Percentiles rank a stretch among this genome's conserved stretches.
Evolutionary conservation across 129 eudicot species (phyloP).

Genomic region (Solidago caesia): DNA sequence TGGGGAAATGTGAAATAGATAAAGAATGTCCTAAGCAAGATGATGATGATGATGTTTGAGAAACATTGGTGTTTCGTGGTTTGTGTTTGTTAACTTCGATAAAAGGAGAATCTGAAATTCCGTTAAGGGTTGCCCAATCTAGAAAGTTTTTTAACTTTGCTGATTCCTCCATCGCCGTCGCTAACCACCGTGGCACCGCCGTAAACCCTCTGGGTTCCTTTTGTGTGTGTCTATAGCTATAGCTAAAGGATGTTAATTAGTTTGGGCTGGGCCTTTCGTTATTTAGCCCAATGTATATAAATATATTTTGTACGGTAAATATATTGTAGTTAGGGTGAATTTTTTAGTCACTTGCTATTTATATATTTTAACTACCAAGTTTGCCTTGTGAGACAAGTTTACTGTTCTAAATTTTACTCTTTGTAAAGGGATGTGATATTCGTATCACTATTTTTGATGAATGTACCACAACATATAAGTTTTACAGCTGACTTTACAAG

Average conservation of each 20-base stretch:
- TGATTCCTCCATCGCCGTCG: conserved; percentile 41
- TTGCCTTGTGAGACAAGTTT: too few species aligned
- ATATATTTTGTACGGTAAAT: too few species aligned
- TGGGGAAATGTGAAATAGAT: conserved; percentile 56
- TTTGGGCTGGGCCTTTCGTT: neutral
- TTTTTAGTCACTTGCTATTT: too few species aligned
- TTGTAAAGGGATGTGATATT: too few species aligned
- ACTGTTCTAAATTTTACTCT: too few species aligned
- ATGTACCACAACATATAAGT: too few species aligned
- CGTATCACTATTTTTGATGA: too few species aligned
- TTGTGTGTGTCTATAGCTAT: neutral
- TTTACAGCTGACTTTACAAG: too few species aligned
- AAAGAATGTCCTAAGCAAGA: conserved; percentile 51
- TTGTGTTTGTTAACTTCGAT: neutral
- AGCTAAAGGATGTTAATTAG: neutral
- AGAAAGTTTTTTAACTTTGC: conserved; percentile 45
- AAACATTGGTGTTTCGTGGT: neutral
- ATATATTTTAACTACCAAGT: too few species aligned
- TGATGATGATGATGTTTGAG: neutral
- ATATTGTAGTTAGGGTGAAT: too few species aligned
- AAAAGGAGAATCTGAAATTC: conserved; percentile 49
- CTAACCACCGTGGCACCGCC: neutral
- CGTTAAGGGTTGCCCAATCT: conserved; percentile 52
- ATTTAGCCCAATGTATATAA: neutral
- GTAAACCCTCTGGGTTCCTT: neutral